These are phyloP conservation scores for Hibiscus syriacus DNA, from an alignment of 345 rosid species.

Conservation along the genomic window DNA sequence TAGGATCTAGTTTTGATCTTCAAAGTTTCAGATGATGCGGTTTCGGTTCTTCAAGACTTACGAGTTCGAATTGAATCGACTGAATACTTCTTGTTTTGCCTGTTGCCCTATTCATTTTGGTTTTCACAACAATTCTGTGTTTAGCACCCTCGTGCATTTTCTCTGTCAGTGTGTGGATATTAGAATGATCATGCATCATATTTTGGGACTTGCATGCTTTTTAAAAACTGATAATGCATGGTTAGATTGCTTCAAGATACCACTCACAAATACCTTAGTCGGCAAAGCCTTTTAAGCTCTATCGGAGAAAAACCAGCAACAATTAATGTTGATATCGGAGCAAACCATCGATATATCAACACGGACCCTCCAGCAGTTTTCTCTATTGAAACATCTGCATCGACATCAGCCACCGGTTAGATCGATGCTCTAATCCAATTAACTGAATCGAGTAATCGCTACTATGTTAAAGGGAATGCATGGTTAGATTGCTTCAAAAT, in stretches of 20 bases:
- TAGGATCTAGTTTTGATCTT: too few relatives aligned
- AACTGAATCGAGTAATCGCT: not conserved
- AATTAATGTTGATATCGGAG: conserved; percentile 8
- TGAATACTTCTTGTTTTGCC: too few relatives aligned
- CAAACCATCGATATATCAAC: conserved; percentile 19
- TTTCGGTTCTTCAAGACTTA: too few relatives aligned
- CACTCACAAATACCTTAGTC: conserved; percentile 26
- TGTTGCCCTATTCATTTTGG: too few relatives aligned
- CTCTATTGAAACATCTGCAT: conserved; percentile 20
- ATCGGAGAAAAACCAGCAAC: conserved; percentile 5
- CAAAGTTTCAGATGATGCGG: too few relatives aligned
- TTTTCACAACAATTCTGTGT: too few relatives aligned
- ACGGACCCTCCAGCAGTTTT: conserved; percentile 17
- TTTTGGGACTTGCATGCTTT: too few relatives aligned
- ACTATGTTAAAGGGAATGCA: conserved; percentile 1
- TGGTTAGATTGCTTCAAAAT: conserved; percentile 37
- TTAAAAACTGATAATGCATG: too few relatives aligned
- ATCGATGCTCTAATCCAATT: not conserved
- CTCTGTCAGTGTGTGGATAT: too few relatives aligned
- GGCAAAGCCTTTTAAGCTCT: conserved; percentile 23
- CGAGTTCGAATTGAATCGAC: too few relatives aligned
- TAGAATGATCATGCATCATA: too few relatives aligned
- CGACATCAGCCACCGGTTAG: conserved; percentile 33
- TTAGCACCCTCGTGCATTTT: too few relatives aligned
- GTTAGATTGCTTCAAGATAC: conserved; percentile 37